A percentile compares a stretch with the other conserved stretches of the same genome.
Evolutionary conservation across 192 early-diverging fungal genomes (phyloP).

Genomic region (Umbelopsis sp.): DNA sequence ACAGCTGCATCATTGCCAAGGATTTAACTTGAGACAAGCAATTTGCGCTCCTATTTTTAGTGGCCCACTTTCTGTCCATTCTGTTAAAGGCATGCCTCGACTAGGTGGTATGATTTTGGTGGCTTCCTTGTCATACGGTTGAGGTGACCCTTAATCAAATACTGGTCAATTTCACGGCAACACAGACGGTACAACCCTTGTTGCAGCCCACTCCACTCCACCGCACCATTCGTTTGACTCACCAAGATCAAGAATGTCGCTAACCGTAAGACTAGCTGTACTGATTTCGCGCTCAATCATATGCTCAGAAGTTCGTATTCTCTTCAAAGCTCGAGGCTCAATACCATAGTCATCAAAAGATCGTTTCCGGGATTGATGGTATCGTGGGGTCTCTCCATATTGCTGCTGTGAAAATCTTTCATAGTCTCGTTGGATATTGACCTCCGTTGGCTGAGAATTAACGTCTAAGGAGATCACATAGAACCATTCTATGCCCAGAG

Average conservation of each 20-base stretch:
- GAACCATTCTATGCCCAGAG: conserved; percentile 9
- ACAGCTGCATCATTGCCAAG: not conserved
- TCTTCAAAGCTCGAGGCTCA: conserved; percentile 1
- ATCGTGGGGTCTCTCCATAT: no score
- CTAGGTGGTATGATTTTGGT: not conserved
- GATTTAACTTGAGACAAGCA: not conserved
- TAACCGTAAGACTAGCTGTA: not conserved
- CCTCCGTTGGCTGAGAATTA: conserved; percentile 5
- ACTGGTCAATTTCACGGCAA: not conserved
- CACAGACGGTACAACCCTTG: not conserved
- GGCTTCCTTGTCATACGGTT: conserved; percentile 16
- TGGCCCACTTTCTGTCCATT: conserved; percentile 14
- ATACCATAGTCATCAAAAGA: not conserved
- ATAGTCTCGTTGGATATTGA: conserved; percentile 14
- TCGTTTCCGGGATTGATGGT: not conserved
- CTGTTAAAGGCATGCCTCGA: not conserved
- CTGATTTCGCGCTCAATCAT: not conserved
- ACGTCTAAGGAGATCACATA: conserved; percentile 7
- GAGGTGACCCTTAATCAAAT: conserved; percentile 1
- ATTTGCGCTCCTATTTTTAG: conserved; percentile 3
- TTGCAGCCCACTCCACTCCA: no score
- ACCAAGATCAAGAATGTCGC: conserved; percentile 12
- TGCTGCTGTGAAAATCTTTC: not conserved
- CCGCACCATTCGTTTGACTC: not conserved
- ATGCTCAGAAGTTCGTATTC: not conserved